Percentiles rank a stretch among this genome's conserved stretches.
Evolutionary conservation across 2,329 filamentous ascomycete genomes (phyloP).

Genomic region (Sordariomycetes sp.): DNA sequence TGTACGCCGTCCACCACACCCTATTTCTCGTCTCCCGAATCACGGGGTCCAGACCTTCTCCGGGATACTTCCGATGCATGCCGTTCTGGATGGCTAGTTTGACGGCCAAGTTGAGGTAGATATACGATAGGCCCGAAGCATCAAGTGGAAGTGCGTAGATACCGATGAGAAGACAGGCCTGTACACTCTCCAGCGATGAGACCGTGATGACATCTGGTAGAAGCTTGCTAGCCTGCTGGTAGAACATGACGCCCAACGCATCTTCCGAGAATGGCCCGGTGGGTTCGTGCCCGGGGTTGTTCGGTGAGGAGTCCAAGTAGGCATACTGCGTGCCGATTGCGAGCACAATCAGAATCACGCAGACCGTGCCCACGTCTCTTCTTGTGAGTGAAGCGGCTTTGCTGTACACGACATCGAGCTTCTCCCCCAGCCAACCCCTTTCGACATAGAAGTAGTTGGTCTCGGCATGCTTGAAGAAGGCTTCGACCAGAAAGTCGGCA

Average conservation of each 20-base stretch:
- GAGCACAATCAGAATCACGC: slow-evolving; percentile 35
- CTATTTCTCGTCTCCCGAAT: slow-evolving; percentile 44
- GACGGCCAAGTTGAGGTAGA: slow-evolving; percentile 45
- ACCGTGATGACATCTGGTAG: slow-evolving; percentile 47
- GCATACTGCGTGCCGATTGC: slow-evolving; percentile 43
- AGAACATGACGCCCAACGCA: slow-evolving; percentile 45
- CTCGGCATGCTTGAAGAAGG: slow-evolving; percentile 37
- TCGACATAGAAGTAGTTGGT: slow-evolving; percentile 41
- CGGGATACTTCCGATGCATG: slow-evolving; percentile 44
- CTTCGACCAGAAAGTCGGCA: slow-evolving; percentile 33
- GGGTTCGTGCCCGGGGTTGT: slow-evolving; percentile 9
- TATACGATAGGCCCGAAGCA: slow-evolving; percentile 45
- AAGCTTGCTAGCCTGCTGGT: slow-evolving; percentile 44
- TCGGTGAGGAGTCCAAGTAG: slow-evolving; percentile 27
- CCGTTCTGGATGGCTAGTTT: slow-evolving; percentile 52
- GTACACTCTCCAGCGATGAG: slow-evolving; percentile 46
- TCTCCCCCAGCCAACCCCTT: slow-evolving; percentile 28
- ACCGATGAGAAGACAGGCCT: slow-evolving; percentile 46
- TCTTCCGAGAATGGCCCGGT: slow-evolving; percentile 32
- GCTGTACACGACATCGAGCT: slow-evolving; percentile 30
- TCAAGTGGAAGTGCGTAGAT: slow-evolving; percentile 47
- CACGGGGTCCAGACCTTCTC: slow-evolving; percentile 33
- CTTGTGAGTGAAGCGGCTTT: slow-evolving; percentile 25
- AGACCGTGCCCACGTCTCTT: slow-evolving; percentile 30
- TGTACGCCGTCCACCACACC: slow-evolving; percentile 49